Base-by-base conservation (phyloP, 2,329 filamentous ascomycete genomes). In the Cladosporium sp. region DNA sequence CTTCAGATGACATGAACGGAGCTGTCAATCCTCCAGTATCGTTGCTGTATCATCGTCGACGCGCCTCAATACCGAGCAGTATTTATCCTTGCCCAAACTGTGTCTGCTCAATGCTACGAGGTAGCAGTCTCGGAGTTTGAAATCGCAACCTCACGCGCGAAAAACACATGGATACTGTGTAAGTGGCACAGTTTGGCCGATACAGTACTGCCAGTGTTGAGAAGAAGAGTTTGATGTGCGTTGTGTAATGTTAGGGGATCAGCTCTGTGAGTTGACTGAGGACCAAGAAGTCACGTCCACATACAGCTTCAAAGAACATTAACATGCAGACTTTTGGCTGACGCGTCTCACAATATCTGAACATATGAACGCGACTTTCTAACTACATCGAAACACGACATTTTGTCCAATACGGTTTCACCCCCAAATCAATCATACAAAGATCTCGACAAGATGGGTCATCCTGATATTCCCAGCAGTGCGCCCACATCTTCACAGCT, bases 401-500 rank as follows among this genome's bases (percentile, higher is more conserved):
- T 11, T 5, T 21, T 3, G 7, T 10, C n/a, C n/a, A 21, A 13
- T 3, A 46, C 8, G 10, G n/a, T 46, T 23, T 21, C 10, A 2
- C n/a, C n/a, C 5, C 36, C n/a, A 18, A 43, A 10, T 8, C 18
- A 8, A 43, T 10, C 18, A 43, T 8, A n/a, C 18, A n/a, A 5
- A 46, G 8, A 21, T 4, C 39, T 46, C n/a, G 7, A n/a, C 8
- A 46, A 11, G 11, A 62, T 62, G 59, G 21, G 30, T 8, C 25
- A 25, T 14, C 30, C 48, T 18, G 21, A 62, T 28, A n/a, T 53
- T 13, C 48, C 48, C 7, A 62, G 48, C 48, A 60, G 58, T 18
- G 59, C 59, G 21, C 59, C 59, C 5, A 26, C 28, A 16, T 62
- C 59, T 5, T 62, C 59, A n/a, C 59, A 62, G 43, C 8, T 36